Base-by-base conservation (phyloP, 2,329 filamentous ascomycete species). In the Podosphaera aphanis region DNA sequence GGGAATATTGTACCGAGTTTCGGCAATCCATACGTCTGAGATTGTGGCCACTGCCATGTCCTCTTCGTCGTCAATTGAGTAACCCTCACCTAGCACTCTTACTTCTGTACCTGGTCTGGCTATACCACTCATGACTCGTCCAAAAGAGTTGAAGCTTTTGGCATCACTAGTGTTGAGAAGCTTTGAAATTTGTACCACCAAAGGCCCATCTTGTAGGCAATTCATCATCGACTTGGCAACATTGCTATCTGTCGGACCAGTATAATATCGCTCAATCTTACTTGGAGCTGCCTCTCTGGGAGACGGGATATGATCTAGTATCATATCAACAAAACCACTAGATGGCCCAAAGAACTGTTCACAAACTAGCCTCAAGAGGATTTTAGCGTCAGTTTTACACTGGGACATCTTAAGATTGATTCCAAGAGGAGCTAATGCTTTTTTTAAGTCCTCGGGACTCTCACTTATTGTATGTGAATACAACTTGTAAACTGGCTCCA, bases 401-500 rank as follows among this genome's bases (percentile, higher is more conserved):
- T 95, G 85, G 6, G 84, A 86, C 2, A 90, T 88, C 64, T 95
- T 98, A 50, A 98, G 65, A 18, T 69, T 64, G 55, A 98, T 93
- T 11, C 85, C 84, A 8, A 98, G 67, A 18, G 74, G 76, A 16
- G 72, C 76, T 47, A 98, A 64, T 0, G 85, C 90, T 41, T 71
- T 70, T 57, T 81, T 85, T 49, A 98, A 66, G 54, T 93, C 82
- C 46, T 83, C 78, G 0, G 88, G 82, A 56, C 77, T 88, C 59
- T 92, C 81, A 58, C 85, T 92, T 57, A 98, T 83, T 3, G 86
- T 92, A 60, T 94, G 84, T 15, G 85, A 88, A 61, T 88, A 95
- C 37, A 98, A 70, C 63, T 98, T 98, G 71, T 98, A 98, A 53
- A 98, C 85, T 16, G 90, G 90, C 60, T 98, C 90, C 42, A 98